Conservation (phyloP, 257 asterid species). For the Rubia yunnanensis region DNA sequence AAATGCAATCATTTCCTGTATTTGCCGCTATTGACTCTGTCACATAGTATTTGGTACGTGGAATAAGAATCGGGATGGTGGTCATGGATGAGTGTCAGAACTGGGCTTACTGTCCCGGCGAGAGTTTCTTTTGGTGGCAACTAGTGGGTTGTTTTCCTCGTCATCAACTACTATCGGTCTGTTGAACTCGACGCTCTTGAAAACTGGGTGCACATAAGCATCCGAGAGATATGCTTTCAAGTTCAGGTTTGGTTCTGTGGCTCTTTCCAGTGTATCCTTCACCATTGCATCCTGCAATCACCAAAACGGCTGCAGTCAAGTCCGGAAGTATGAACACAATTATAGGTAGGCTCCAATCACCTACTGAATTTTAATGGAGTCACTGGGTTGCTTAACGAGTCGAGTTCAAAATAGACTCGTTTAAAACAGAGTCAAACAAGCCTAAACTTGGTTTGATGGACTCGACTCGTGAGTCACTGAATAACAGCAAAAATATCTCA, state of each 20-base stretch:
- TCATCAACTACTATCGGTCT: constrained; percentile 13
- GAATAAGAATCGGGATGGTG: background rate
- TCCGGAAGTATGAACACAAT: no score
- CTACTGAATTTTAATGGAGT: no score
- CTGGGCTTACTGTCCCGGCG: constrained; percentile 15
- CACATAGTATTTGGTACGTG: background rate
- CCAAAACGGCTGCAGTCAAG: no score
- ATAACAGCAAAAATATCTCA: no score
- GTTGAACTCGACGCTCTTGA: constrained; percentile 28
- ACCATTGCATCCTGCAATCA: constrained; percentile 49
- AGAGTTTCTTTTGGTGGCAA: constrained; percentile 30
- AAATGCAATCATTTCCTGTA: background rate
- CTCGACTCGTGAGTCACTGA: no score
- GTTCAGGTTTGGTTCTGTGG: constrained; percentile 42
- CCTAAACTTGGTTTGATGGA: no score
- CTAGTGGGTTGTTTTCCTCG: constrained; percentile 27
- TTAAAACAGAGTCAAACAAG: no score
- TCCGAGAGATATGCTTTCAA: constrained; percentile 34
- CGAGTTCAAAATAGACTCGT: no score
- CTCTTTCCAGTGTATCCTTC: constrained; percentile 57
- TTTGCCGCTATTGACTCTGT: background rate
- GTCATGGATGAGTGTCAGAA: constrained; percentile 1
- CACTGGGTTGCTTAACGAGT: no score
- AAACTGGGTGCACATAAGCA: constrained; percentile 57
- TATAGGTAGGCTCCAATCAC: no score